These are phyloP conservation scores for Tolypocladium cylindrosporum DNA, from an alignment of 2,329 filamentous ascomycete species.

Conservation along the genomic window DNA sequence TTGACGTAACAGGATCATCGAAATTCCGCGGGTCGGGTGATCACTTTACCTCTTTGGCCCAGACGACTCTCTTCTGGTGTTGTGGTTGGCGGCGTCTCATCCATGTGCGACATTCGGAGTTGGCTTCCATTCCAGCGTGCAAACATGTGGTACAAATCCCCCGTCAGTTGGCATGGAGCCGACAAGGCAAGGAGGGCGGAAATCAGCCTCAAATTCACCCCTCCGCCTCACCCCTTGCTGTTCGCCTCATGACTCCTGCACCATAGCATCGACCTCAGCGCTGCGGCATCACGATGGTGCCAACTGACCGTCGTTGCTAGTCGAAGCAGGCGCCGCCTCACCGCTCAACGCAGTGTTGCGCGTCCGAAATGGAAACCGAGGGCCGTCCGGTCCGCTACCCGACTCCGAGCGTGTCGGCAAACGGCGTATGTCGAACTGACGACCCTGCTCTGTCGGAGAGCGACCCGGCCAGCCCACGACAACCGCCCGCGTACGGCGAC, in stretches of 20 bases:
- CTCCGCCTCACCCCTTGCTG: not conserved
- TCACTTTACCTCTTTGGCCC: not conserved
- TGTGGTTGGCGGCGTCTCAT: not conserved
- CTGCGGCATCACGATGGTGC: not conserved
- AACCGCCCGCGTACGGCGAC: slow-evolving; percentile 10
- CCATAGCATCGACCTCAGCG: not conserved
- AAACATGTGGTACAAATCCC: not conserved
- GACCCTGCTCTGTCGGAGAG: slow-evolving; percentile 7
- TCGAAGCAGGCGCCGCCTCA: not conserved
- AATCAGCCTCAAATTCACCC: not conserved
- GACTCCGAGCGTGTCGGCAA: slow-evolving; percentile 1
- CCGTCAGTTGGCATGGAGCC: not conserved
- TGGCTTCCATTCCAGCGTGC: not conserved
- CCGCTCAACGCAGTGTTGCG: not conserved
- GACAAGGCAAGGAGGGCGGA: not conserved
- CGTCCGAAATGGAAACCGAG: slow-evolving; percentile 6
- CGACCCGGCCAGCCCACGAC: slow-evolving; percentile 5
- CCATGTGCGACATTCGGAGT: not conserved
- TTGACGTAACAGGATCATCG: not conserved
- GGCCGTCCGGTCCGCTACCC: slow-evolving; percentile 4
- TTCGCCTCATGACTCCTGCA: not conserved
- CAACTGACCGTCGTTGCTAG: not conserved
- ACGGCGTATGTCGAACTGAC: slow-evolving; percentile 1
- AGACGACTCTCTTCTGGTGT: not conserved
- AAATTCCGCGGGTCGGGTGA: not conserved